Base-by-base conservation (phyloP, 148 eudicot species). In the Chenopodium quinoa region DNA sequence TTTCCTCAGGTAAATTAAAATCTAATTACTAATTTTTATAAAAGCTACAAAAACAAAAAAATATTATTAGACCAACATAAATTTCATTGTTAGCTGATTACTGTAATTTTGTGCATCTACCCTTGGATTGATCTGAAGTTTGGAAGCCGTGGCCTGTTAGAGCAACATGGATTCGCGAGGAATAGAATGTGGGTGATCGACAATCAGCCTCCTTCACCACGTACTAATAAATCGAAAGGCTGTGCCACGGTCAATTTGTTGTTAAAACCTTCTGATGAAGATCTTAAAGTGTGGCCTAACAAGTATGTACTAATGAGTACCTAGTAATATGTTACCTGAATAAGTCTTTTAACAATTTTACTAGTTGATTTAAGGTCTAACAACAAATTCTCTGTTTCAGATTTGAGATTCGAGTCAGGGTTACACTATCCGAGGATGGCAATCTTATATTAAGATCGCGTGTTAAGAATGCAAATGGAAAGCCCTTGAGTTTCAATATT, bases 401-500 rank as follows among this genome's bases (percentile, higher is more conserved):
- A 71, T 93, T 93, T 83, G 97, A 96, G 76, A 88, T 96, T 79
- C 97, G 97, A 22, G 82, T 93, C 13, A 90, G 90, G 80, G 90
- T 96, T 81, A 78, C 90, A 44, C 89, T 96, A 69, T n/a, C 89
- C 60, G 88, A 85, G 50, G 98, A 91, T 78, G 98, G 98, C 25
- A 37, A 60, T 82, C 89, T 96, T 47, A 86, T 37, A 75, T 34
- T 96, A 87, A 84, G 86, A 84, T 85, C 99, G 12, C 95, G 98
- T 67, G 82, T 94, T 75, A 90, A 92, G 82, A 93, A 96, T 84
- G 68, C 86, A 44, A 89, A 92, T 80, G 80, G 91, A 90, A 96
- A 93, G 87, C 92, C 98, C 48, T 89, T 93, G 71, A 90, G 94
- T 78, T 96, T 96, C 94, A 88, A 94, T 13, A 74, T 96, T 72